Evolutionary conservation across 2,329 filamentous ascomycete genomes (phyloP).

Genomic region (Aspergillus sp.): DNA sequence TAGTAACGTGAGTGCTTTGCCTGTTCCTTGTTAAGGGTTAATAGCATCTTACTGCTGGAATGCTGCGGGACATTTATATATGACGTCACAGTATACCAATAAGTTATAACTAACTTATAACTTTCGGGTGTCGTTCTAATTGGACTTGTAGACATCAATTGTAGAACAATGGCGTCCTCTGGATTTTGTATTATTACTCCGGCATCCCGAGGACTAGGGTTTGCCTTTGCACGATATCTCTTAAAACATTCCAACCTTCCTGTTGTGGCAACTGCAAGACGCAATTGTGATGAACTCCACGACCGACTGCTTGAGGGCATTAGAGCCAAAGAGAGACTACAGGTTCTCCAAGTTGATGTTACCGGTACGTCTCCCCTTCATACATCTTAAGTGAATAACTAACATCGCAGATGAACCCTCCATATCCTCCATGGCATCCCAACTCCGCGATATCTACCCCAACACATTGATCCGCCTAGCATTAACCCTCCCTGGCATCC

Average conservation of each 20-base stretch:
- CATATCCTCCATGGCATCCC: conserved; percentile 51
- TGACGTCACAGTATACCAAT: not conserved
- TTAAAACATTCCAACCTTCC: conserved; percentile 51
- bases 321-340: conserved; percentile 40
- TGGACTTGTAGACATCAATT: not conserved
- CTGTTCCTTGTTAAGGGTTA: conserved; percentile 3
- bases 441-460: conserved; percentile 50
- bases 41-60: not conserved
- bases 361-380: conserved; percentile 38
- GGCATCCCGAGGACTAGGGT: conserved; percentile 57
- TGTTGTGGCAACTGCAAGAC: conserved; percentile 55
- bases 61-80: not conserved
- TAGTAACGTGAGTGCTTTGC: conserved; percentile 2
- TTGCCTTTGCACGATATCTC: conserved; percentile 53
- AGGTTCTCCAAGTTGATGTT: conserved; percentile 50
- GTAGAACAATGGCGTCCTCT: not conserved
- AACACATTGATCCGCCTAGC: conserved; percentile 58
- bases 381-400: not conserved
- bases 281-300: conserved; percentile 44
- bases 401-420: conserved; percentile 51
- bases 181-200: conserved; percentile 40
- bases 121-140: not conserved
- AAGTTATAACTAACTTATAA: too few species aligned
- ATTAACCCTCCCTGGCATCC: conserved; percentile 63
- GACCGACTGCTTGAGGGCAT: conserved; percentile 47